phyloP scores from a whole-genome alignment of 768 basidiomycete genomes.

The Sutorius australiensis region DNA sequence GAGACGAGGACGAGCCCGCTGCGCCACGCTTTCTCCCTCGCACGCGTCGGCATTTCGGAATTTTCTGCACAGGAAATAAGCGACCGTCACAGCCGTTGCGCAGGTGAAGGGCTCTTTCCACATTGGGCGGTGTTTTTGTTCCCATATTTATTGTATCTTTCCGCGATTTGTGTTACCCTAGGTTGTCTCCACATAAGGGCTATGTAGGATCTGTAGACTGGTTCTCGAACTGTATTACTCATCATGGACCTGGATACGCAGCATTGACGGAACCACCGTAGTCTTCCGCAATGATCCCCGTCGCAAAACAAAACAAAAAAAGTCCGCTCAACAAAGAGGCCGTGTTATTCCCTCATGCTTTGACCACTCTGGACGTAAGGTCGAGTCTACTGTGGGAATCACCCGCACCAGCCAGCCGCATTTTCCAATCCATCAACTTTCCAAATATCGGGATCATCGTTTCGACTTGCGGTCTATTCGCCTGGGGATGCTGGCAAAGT shows the following conservation, averaged over 20 bases:
- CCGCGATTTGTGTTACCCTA: constrained; percentile 6
- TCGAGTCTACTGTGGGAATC: background rate
- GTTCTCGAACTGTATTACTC: constrained; percentile 3
- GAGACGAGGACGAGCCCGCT: constrained; percentile 5
- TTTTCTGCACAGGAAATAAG: constrained; percentile 36
- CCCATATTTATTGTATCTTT: constrained; percentile 5
- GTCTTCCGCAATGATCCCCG: background rate
- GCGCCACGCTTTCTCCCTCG: constrained; percentile 13
- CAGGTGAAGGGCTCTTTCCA: constrained; percentile 4
- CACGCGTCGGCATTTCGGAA: constrained; percentile 31
- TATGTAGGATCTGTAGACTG: constrained; percentile 11
- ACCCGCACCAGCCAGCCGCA: constrained; percentile 35
- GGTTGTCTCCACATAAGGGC: background rate
- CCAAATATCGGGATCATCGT: constrained; percentile 33
- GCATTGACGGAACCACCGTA: background rate
- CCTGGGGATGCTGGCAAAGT: constrained; percentile 44
- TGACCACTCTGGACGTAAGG: background rate
- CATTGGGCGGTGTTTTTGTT: background rate
- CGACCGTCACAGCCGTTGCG: constrained; percentile 9
- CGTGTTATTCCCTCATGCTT: constrained; percentile 11
- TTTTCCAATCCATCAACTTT: constrained; percentile 43
- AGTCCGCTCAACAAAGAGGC: constrained; percentile 27
- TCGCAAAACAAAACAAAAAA: background rate
- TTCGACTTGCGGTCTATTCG: constrained; percentile 32
- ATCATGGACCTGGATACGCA: background rate